Evolutionary conservation across 2,329 filamentous ascomycete species (phyloP), one percentile per base, ranked within the genome.

Genomic region (Zasmidium cellare): DNA sequence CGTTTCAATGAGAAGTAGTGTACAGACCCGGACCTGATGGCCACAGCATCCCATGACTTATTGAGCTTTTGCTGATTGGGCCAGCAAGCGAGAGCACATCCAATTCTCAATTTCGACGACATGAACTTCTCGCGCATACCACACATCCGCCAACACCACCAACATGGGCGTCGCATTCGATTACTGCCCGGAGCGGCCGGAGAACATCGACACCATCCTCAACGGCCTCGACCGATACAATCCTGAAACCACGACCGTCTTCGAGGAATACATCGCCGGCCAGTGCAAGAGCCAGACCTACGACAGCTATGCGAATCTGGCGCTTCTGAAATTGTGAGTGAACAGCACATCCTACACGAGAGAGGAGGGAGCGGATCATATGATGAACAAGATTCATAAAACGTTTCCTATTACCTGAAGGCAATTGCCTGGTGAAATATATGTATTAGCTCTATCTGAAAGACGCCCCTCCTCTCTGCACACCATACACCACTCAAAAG

Each of bases 401-500:
- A 96, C 91, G 91, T 96, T 96, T 96, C 90, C 91, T 96, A 96
- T 96, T 96, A 96, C 85, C 91, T 90, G 91, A 96, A 77, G 79
- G 70, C 79, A 58, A 64, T 64, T 60, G 57, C 59, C 76, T 72
- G 46, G 76, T 91, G 89, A 92, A 87, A 88, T 63, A 80, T 75
- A 76, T 83, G 65, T 72, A 86, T 87, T 87, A 88, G 84, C 83
- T 88, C 81, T 87, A 86, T 87, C 88, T 92, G 88, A 92, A 76
- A 38, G 44, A 19, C 31, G 12, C 9, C 25, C 16, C 25, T 47
- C 53, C 20, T 56, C 55, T 49, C 46, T 49, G 52, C 56, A 41
- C 47, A 35, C 46, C 46, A 28, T 24, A 24, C n/a, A 53, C 38
- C 46, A 51, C 51, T 28, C 31, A 53, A 35, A 16, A 41, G 3